phyloP scores from a whole-genome alignment of 2,329 filamentous ascomycete species.

The Penicillium nordicum region DNA sequence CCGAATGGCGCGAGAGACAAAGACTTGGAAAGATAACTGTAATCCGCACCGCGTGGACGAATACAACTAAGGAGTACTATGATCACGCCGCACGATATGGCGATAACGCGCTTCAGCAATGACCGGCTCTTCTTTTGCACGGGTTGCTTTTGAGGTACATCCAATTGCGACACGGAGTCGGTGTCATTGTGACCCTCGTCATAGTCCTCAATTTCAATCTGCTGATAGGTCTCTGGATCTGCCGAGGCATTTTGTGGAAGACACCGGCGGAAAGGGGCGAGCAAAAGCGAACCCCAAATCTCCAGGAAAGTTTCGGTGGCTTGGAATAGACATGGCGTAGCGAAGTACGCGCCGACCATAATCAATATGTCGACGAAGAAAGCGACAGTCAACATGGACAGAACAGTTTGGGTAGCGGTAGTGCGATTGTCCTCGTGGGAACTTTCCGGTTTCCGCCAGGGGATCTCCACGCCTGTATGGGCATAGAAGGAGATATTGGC shows the following conservation, averaged over 20 bases:
- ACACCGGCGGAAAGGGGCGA: background rate
- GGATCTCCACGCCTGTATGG: conserved; percentile 22
- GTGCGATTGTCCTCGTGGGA: conserved; percentile 10
- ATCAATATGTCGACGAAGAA: conserved; percentile 13
- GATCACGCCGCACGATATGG: conserved; percentile 3
- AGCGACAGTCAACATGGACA: conserved; percentile 14
- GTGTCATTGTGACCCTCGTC: conserved; percentile 9
- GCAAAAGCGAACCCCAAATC: conserved; percentile 12
- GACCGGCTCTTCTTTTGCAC: background rate
- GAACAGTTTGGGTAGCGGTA: conserved; percentile 5
- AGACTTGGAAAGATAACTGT: conserved; percentile 17
- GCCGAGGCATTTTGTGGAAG: background rate
- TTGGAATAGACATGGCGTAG: conserved; percentile 11
- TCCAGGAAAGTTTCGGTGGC: conserved; percentile 6
- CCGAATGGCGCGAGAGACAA: conserved; percentile 19
- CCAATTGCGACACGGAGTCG: conserved; percentile 12
- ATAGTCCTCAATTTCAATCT: conserved; percentile 18
- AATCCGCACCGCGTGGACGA: conserved; percentile 15
- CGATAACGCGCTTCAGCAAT: conserved; percentile 5
- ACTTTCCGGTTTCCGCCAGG: conserved; percentile 18
- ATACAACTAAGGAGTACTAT: conserved; percentile 10
- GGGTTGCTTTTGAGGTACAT: background rate
- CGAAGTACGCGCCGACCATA: conserved; percentile 11
- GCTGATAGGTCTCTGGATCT: conserved; percentile 19
- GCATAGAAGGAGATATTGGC: conserved; percentile 23